These are phyloP conservation scores for Colletotrichum navitas DNA, from an alignment of 2,329 filamentous ascomycete genomes.

Conservation along the genomic window DNA sequence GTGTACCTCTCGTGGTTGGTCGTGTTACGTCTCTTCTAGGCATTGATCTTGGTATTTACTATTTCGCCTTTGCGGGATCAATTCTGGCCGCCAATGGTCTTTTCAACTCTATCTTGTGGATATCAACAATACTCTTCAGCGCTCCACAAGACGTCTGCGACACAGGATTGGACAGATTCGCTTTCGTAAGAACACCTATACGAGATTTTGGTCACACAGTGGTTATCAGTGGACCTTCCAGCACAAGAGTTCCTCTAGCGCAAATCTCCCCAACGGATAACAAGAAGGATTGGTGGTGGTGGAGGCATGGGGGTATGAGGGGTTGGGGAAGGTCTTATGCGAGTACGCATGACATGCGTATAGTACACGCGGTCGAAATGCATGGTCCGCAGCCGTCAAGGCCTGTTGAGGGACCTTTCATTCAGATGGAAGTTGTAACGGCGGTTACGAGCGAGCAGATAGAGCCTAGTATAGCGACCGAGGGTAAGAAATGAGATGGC, in stretches of 20 bases:
- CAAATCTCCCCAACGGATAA: not conserved
- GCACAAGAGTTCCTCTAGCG: conserved; percentile 15
- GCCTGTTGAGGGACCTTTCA: conserved; percentile 42
- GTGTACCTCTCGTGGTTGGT: conserved; percentile 69
- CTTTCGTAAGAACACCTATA: conserved; percentile 45
- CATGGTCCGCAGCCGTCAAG: not conserved
- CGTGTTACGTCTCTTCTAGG: conserved; percentile 69
- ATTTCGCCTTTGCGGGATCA: conserved; percentile 64
- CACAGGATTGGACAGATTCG: conserved; percentile 43
- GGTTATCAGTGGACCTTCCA: conserved; percentile 25
- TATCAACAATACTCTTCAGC: conserved; percentile 45
- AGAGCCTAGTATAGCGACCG: not conserved
- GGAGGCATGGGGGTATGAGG: conserved; percentile 27
- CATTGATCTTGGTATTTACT: conserved; percentile 57
- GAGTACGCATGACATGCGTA: conserved; percentile 15
- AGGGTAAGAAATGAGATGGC: not conserved
- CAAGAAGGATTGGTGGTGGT: conserved; percentile 38
- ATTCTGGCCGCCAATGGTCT: conserved; percentile 64
- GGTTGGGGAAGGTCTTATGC: conserved; percentile 32
- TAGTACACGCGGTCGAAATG: conserved; percentile 8
- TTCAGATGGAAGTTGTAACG: conserved; percentile 60
- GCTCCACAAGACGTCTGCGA: conserved; percentile 49
- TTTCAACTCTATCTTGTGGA: conserved; percentile 56
- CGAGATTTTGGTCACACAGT: conserved; percentile 34
- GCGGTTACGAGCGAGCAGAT: conserved; percentile 55